Base-by-base conservation (phyloP, 169 alveolate species). In the Eimeria acervulina region DNA sequence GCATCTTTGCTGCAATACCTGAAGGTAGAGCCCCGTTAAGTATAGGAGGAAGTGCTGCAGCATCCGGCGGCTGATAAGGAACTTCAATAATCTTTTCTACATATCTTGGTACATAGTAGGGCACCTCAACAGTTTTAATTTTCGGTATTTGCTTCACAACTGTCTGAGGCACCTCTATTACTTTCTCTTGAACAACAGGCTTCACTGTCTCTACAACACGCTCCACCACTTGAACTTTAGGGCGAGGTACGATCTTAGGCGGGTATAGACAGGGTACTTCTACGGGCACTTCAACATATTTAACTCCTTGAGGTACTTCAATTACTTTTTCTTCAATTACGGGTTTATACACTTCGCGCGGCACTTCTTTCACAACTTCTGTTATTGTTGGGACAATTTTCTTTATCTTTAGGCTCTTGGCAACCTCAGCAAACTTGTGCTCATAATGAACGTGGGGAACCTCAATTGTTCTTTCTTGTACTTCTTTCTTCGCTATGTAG, bases 261-360 rank as follows among this genome's bases (percentile, higher is more conserved):
- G 98, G 98, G 87, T 97, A 97, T 26, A 97, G 96, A 89, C 98
- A 97, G 33, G 98, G 98, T 21, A 97, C 98, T 88, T 97, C 98
- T 51, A 97, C 98, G 7, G 98, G 98, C 38, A 97, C 98, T 93
- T 97, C 98, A 28, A 97, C 98, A 95, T 97, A 97, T 93, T 97
- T 97, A 23, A 97, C 98, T 28, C 98, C 98, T 96, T 97, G 98
- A 21, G 98, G 98, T 52, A 97, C 98, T 66, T 97, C 98, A 76
- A 97, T 97, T 15, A 97, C 97, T 90, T 97, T 97, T 95, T 97
- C 98, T 83, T 97, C 98, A n/a, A 97, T 97, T 12, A 97, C 98
- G 44, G 98, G 98, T 89, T 97, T 97, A 94, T 97, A 97, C 21
- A 97, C 97, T 72, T 97, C 98, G 52, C 97, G 94, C 19, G 98